Conservation (phyloP, 371 early-diverging fungal genomes). For the Haplosporangium sp. region DNA sequence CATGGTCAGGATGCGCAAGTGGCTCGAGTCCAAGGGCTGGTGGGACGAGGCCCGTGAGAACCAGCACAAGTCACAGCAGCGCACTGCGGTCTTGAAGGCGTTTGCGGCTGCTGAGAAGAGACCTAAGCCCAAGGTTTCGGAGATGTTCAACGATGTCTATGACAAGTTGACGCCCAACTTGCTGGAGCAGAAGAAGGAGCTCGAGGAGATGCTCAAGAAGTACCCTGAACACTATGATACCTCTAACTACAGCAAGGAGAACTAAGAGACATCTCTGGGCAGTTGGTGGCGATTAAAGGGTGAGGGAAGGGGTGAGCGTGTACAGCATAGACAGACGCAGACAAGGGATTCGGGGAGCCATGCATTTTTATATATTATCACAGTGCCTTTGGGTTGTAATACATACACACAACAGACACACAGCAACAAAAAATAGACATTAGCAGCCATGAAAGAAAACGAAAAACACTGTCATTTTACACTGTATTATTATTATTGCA, state of each 20-base stretch:
- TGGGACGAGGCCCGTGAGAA: slow-evolving; percentile 89
- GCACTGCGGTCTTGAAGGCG: slow-evolving; percentile 77
- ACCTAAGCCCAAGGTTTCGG: slow-evolving; percentile 86
- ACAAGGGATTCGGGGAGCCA: neutral
- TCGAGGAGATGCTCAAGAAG: slow-evolving; percentile 80
- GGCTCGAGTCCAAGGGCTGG: slow-evolving; percentile 85
- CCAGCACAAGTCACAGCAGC: slow-evolving; percentile 64
- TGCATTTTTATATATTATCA: neutral
- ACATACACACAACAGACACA: neutral
- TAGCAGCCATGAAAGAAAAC: too few species aligned
- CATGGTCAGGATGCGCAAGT: slow-evolving; percentile 88
- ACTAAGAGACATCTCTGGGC: slow-evolving; percentile 4
- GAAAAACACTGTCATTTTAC: neutral
- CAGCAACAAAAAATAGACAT: neutral
- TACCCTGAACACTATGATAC: slow-evolving; percentile 89
- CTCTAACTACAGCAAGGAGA: slow-evolving; percentile 47
- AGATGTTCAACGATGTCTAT: slow-evolving; percentile 95
- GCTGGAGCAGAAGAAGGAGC: slow-evolving; percentile 80
- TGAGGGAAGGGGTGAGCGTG: neutral
- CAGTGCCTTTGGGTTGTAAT: neutral
- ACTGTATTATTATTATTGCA: neutral
- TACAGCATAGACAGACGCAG: neutral
- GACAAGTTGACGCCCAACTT: slow-evolving; percentile 85
- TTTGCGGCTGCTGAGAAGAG: slow-evolving; percentile 88
- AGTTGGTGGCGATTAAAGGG: too few species aligned